A percentile compares a stretch with the other conserved stretches of the same genome.
Conservation (phyloP, 495 filamentous ascomycete genomes). For the Annulohypoxylon nitens region DNA sequence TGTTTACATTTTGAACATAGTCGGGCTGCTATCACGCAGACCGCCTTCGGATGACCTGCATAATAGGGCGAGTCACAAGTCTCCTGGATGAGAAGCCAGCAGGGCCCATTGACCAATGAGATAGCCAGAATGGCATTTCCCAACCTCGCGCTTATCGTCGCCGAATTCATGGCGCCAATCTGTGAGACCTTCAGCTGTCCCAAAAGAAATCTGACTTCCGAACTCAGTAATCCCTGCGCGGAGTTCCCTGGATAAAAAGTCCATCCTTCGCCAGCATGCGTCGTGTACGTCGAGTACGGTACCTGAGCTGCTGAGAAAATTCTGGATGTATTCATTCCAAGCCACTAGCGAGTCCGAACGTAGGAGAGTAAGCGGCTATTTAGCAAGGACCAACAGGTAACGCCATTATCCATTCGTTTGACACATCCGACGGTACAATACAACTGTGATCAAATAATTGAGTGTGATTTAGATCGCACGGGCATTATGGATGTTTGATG, state of each 20-base stretch:
- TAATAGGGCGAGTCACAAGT: constrained; percentile 38
- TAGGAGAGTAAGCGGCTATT: constrained; percentile 35
- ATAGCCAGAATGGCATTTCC: constrained; percentile 13
- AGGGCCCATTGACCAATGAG: constrained; percentile 28
- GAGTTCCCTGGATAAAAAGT: constrained; percentile 7
- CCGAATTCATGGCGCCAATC: constrained; percentile 39
- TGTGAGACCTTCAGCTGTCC: constrained; percentile 40
- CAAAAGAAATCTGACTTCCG: constrained; percentile 36
- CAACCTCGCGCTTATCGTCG: constrained; percentile 40
- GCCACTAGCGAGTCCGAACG: constrained; percentile 36
- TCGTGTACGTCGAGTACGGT: background rate
- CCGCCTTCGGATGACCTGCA: constrained; percentile 45
- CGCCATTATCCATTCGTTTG: constrained; percentile 25
- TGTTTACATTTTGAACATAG: constrained; percentile 39
- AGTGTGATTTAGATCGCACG: constrained; percentile 45
- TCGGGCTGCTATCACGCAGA: constrained; percentile 33
- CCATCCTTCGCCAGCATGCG: background rate
- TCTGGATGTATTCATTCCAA: background rate
- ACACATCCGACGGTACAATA: constrained; percentile 27
- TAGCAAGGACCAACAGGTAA: constrained; percentile 26
- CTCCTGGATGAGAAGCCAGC: constrained; percentile 13
- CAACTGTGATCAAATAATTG: constrained; percentile 43
- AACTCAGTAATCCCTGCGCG: constrained; percentile 34
- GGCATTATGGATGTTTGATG: constrained; percentile 38
- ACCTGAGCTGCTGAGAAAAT: background rate